Conservation (phyloP, 2,329 filamentous ascomycete species). For the Elsinoe arachidis region DNA sequence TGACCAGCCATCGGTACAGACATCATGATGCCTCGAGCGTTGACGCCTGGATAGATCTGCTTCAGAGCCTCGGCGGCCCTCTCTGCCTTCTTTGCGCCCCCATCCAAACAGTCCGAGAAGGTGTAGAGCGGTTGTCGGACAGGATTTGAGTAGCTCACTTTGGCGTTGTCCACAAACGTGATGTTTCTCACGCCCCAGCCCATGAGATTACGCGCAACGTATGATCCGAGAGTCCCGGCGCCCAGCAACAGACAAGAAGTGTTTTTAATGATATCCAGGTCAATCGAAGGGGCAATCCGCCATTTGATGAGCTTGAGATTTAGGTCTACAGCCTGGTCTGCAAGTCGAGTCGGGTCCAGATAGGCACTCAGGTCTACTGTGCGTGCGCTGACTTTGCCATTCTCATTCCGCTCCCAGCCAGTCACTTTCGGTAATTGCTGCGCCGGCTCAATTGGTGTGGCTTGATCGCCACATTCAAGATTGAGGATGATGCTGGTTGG, state of each 20-base stretch:
- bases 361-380: constrained; percentile 80
- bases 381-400: constrained; percentile 68
- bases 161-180: constrained; percentile 89
- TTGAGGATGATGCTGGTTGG: constrained; percentile 72
- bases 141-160: constrained; percentile 91
- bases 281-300: constrained; percentile 80
- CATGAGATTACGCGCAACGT: constrained; percentile 84
- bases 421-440: constrained; percentile 63
- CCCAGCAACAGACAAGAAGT: constrained; percentile 86
- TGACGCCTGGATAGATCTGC: constrained; percentile 84
- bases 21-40: constrained; percentile 69
- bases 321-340: constrained; percentile 89
- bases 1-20: constrained; percentile 95
- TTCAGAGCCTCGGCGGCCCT: constrained; percentile 71
- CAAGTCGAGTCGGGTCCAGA: constrained; percentile 80
- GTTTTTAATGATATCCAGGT: constrained; percentile 80
- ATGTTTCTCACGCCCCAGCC: constrained; percentile 95
- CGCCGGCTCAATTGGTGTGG: constrained; percentile 19
- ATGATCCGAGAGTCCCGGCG: constrained; percentile 86
- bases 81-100: constrained; percentile 74
- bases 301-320: constrained; percentile 99
- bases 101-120: constrained; percentile 79
- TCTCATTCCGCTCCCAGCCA: constrained; percentile 82
- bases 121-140: constrained; percentile 89
- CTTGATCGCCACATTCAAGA: constrained; percentile 37